phyloP scores from a whole-genome alignment of 495 filamentous ascomycete species.

The Aspergillus hancockii region DNA sequence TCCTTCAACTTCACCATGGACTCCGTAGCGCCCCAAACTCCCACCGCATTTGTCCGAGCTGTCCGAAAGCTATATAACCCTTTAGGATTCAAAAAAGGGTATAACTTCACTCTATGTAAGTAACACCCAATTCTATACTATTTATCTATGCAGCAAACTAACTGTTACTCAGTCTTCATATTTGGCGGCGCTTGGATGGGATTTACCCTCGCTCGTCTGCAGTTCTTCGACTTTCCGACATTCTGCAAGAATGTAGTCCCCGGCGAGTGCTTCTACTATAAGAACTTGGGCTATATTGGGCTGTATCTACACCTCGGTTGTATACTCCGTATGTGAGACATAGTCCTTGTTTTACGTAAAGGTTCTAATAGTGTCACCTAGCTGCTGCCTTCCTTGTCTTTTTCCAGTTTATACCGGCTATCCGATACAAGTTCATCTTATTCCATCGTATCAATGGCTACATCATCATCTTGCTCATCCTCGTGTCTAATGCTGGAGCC shows the following conservation, averaged over 20 bases:
- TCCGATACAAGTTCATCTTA: conserved; percentile 1
- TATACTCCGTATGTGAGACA: neutral
- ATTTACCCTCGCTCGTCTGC: conserved; percentile 3
- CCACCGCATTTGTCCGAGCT: neutral
- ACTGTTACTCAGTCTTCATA: conserved; percentile 3
- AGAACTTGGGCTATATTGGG: neutral
- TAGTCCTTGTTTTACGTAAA: neutral
- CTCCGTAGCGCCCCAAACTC: neutral
- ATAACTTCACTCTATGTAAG: conserved; percentile 7
- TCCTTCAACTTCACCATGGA: neutral
- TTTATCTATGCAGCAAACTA: neutral
- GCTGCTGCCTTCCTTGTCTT: neutral
- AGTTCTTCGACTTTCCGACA: neutral
- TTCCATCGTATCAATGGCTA: conserved; percentile 9
- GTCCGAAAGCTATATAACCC: conserved; percentile 1
- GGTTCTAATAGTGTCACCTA: neutral
- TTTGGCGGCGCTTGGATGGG: conserved; percentile 3
- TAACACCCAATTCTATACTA: neutral
- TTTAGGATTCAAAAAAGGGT: conserved; percentile 3
- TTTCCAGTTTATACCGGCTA: conserved; percentile 3
- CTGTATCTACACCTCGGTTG: neutral
- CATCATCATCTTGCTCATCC: conserved; percentile 2
- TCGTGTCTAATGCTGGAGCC: neutral
- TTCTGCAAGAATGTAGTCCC: conserved; percentile 4
- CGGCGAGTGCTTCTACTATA: conserved; percentile 7